Evolutionary conservation across 2,329 filamentous ascomycete genomes (phyloP), one percentile per base, ranked within the genome.

Genomic region (Triangularia setosa): DNA sequence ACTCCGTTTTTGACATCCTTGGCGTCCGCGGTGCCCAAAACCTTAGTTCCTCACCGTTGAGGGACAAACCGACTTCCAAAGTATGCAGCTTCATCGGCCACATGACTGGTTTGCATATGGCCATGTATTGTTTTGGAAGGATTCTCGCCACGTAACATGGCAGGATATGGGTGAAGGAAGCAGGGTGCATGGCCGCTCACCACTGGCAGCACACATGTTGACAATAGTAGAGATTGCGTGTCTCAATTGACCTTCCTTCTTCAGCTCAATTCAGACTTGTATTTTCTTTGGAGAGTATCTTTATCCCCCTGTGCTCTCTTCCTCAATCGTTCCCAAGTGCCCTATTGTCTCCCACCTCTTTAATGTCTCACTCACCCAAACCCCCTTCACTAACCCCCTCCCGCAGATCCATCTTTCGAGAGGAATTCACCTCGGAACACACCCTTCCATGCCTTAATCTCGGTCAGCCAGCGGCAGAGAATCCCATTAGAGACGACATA

Each of bases 381-480:
- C 63, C 61, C 9, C 57, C 62, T 3, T 62, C 61, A 8, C 62
- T 68, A 14, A 65, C 53, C 54, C 69, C 63, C 4, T 70, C 69
- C 2, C 67, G 62, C 61, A 65, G 48, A 23, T 70, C 69, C 25
- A 53, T 71, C 64, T 71, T 71, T 65, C 65, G 24, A 11, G 69
- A 71, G 53, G 68, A 71, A 9, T 71, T 71, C 57, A 58, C 66
- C 52, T 66, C 66, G 7, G 60, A 58, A 5, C 62, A 54, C 24
- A 52, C 67, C 1, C 24, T 65, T 23, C 63, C 68, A 11, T 56
- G 58, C 24, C n/a, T 54, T 27, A 52, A 63, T 18, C 23, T 60
- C 35, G 62, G 61, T 4, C 11, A 59, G 4, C 40, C 40, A 2
- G 18, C 40, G 21, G 40, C 40, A 9, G 40, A 21, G 40, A n/a